These are phyloP conservation scores for Filobasidium wieringae DNA, from an alignment of 768 basidiomycete species.

Conservation along the genomic window DNA sequence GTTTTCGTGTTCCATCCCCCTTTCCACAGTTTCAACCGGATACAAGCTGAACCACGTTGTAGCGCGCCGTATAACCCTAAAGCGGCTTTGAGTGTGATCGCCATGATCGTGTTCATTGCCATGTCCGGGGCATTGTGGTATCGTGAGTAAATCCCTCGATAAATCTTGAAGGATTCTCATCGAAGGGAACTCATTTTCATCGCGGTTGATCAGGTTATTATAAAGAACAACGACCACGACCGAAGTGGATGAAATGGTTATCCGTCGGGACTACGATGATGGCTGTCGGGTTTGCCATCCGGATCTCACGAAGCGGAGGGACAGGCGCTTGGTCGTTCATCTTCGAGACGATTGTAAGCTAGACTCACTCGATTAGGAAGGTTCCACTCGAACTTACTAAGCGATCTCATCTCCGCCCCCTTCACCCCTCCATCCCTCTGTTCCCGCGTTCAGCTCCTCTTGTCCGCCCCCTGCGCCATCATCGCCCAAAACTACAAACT, in stretches of 20 bases:
- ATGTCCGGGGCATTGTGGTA: slow-evolving; percentile 15
- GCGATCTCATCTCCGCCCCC: too few species aligned
- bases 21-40: background rate
- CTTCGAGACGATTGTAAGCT: slow-evolving; percentile 17
- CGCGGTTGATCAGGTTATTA: slow-evolving; percentile 11
- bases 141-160: slow-evolving; percentile 7
- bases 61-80: slow-evolving; percentile 23
- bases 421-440: too few species aligned
- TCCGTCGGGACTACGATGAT: slow-evolving; percentile 16
- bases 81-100: slow-evolving; percentile 13
- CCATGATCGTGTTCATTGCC: slow-evolving; percentile 10
- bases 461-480: slow-evolving; percentile 53
- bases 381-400: too few species aligned
- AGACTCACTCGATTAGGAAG: background rate
- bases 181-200: background rate
- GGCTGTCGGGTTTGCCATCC: slow-evolving; percentile 15
- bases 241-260: slow-evolving; percentile 16
- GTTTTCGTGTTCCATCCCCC: too few species aligned
- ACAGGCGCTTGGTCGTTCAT: slow-evolving; percentile 19
- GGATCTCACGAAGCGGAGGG: slow-evolving; percentile 13
- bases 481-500: slow-evolving; percentile 50
- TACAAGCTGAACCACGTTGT: background rate
- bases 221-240: slow-evolving; percentile 7
- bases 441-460: slow-evolving; percentile 30
- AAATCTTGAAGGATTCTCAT: background rate